These are phyloP conservation scores for Alternaria ethzedia DNA, from an alignment of 2,329 filamentous ascomycete genomes.

Conservation along the genomic window DNA sequence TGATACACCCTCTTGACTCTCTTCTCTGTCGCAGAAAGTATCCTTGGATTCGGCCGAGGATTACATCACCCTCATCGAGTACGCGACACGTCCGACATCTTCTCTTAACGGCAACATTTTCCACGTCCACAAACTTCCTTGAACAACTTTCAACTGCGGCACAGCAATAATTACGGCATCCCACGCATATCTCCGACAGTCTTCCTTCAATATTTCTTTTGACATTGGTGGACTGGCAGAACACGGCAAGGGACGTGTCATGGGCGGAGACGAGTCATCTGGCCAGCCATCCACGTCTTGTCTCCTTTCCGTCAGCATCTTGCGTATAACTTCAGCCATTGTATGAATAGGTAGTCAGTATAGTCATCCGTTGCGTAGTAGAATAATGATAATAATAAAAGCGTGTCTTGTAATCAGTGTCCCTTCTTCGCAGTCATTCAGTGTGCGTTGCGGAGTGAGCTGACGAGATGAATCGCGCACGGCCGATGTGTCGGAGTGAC, in stretches of 20 bases:
- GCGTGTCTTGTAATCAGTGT: background rate
- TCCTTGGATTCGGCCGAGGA: background rate
- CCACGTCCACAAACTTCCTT: background rate
- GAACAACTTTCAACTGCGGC: background rate
- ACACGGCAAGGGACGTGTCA: background rate
- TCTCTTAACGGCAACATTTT: background rate
- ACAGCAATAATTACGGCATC: background rate
- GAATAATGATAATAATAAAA: conserved; percentile 2
- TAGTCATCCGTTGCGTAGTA: conserved; percentile 11
- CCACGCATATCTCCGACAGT: background rate
- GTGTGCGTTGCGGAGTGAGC: background rate
- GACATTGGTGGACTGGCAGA: conserved; percentile 2
- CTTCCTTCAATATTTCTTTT: conserved; percentile 4
- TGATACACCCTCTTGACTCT: background rate
- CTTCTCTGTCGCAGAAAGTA: background rate
- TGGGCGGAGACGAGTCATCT: background rate
- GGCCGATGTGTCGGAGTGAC: conserved; percentile 1
- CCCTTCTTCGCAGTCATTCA: background rate
- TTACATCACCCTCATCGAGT: background rate
- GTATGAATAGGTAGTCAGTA: conserved; percentile 15
- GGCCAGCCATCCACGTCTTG: background rate
- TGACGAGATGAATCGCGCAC: background rate
- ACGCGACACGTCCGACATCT: background rate
- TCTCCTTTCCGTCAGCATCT: background rate
- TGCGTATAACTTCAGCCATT: conserved; percentile 10